Conservation (phyloP, 2,329 filamentous ascomycete genomes). For the Dothistroma septosporum region DNA sequence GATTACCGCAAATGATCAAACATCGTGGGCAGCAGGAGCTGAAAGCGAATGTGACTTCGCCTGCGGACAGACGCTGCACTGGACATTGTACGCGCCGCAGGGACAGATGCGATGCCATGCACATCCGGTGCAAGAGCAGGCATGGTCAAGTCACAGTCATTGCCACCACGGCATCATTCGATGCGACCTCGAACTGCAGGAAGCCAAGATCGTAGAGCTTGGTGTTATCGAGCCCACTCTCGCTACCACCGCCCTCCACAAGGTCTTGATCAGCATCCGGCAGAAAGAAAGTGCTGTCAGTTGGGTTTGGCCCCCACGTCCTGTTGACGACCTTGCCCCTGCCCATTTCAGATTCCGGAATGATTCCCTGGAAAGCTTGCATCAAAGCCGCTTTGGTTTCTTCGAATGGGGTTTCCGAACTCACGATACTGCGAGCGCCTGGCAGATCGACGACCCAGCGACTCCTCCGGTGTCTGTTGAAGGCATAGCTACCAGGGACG, state of each 20-base stretch:
- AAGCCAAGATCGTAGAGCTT: conserved; percentile 92
- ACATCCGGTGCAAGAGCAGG: neutral
- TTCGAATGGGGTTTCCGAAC: conserved; percentile 72
- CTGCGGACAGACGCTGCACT: no score
- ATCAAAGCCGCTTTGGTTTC: conserved; percentile 56
- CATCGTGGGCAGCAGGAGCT: no score
- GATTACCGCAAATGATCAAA: no score
- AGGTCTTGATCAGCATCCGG: conserved; percentile 35
- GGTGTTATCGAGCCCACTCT: conserved; percentile 63
- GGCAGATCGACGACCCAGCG: conserved; percentile 66
- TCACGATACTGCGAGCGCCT: conserved; percentile 47
- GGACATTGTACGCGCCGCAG: neutral
- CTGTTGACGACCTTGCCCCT: conserved; percentile 37
- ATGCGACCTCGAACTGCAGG: conserved; percentile 89
- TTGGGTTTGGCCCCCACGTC: conserved; percentile 33
- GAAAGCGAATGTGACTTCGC: no score
- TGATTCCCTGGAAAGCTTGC: conserved; percentile 49
- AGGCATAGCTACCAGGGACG: conserved; percentile 90
- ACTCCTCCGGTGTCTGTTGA: conserved; percentile 87
- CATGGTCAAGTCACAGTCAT: conserved; percentile 54
- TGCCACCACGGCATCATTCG: conserved; percentile 84
- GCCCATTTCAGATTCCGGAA: conserved; percentile 49
- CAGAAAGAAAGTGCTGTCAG: conserved; percentile 35
- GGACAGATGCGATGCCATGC: neutral
- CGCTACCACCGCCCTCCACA: conserved; percentile 42